phyloP scores from a whole-genome alignment of 371 early-diverging fungal genomes.

The Coemansia linderi region DNA sequence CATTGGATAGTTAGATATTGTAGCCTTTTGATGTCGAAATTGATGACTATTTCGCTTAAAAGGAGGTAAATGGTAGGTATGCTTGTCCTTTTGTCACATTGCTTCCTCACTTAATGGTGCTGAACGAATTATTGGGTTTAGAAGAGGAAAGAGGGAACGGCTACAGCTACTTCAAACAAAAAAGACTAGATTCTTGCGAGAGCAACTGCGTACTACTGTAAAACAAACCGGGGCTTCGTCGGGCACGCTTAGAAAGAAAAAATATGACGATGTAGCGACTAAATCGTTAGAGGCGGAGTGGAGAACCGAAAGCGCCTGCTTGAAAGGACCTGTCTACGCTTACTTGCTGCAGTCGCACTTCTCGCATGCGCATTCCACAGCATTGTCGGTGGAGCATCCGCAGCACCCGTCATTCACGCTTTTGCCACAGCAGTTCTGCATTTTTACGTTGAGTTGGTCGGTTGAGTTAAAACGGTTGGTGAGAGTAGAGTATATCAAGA shows the following conservation, averaged over 20 bases:
- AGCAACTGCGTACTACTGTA: neutral
- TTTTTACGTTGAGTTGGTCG: neutral
- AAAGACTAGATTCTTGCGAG: neutral
- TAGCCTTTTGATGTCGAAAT: neutral
- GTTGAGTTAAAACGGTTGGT: neutral
- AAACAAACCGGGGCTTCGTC: conserved; percentile 4
- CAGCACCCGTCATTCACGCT: neutral
- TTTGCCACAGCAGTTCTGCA: neutral
- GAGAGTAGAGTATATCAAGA: neutral
- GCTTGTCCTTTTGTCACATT: neutral
- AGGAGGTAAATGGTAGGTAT: neutral
- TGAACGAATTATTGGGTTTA: neutral
- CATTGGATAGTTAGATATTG: neutral
- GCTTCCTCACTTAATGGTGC: neutral
- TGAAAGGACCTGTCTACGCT: neutral
- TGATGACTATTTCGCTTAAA: neutral
- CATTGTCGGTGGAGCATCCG: neutral
- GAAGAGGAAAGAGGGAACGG: conserved; percentile 1
- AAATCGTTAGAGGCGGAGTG: neutral
- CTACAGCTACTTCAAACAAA: neutral
- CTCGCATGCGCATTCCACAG: neutral
- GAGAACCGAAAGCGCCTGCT: neutral
- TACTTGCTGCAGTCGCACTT: neutral
- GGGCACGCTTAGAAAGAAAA: neutral
- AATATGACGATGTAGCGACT: neutral